Evolutionary conservation across 2,329 filamentous ascomycete species (phyloP), one percentile per base, ranked within the genome.

Genomic region (Trichoderma afroharzianum): DNA sequence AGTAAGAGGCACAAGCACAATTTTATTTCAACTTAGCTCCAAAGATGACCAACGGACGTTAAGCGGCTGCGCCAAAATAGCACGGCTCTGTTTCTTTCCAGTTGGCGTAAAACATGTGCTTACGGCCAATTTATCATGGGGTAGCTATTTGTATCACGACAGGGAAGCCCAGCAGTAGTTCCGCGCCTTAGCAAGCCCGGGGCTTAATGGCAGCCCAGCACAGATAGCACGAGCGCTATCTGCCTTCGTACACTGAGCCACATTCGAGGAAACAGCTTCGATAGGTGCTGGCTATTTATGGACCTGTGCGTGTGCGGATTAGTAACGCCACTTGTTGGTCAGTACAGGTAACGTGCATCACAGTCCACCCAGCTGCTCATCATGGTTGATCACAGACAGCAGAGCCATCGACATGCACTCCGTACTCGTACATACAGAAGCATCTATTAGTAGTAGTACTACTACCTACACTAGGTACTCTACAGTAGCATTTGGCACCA

Each of bases 221-320:
- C 24, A 53, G 62, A 64, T 64, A 63, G 62, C 15, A 63, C 32
- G 14, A 55, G 24, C 63, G n/a, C 47, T 28, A 57, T n/a, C 36
- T 24, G 18, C 3, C 21, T 21, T 15, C 15, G 8, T 43, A 43
- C 26, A 58, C n/a, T 32, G 30, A 39, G 28, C 39, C 43, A 33
- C 47, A 28, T 32, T 21, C 6, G n/a, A 21, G 47, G 63, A 33
- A 30, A 28, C 28, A 12, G 50, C n/a, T 50, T 50, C 58, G n/a
- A 62, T 62, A 62, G 66, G 55, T 30, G 57, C 36, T 39, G 63
- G 36, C 63, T 69, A 69, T 69, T 69, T 62, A 53, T 69, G 66
- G 66, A 32, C 28, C 55, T 18, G 53, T 30, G 53, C 55, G 30
- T 18, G 55, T 28, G 24, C 3, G 6, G 6, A 26, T 69, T 69